Conservation (phyloP, 371 early-diverging fungal species). For the Rhizomucor miehei region DNA sequence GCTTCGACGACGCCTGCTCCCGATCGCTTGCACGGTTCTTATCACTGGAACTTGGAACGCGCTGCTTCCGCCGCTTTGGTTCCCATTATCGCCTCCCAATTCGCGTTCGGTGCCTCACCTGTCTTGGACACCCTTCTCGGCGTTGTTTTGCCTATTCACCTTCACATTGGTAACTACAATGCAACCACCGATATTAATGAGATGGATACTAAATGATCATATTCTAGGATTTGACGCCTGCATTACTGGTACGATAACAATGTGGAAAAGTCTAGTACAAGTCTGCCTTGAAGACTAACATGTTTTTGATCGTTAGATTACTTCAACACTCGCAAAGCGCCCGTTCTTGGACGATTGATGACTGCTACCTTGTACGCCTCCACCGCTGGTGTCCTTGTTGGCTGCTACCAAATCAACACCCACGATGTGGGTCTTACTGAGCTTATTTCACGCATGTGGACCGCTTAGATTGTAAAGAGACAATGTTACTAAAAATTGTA, state of each 20-base stretch:
- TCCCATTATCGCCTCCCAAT: conserved; percentile 76
- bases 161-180: conserved; percentile 70
- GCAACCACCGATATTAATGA: background rate
- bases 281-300: background rate
- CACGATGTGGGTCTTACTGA: conserved; percentile 93
- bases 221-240: conserved; percentile 54
- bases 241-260: conserved; percentile 40
- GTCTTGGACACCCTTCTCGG: conserved; percentile 87
- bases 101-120: conserved; percentile 78
- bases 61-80: conserved; percentile 70
- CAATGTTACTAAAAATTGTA: background rate
- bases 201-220: conserved; percentile 1
- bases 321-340: conserved; percentile 70
- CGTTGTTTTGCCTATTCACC: conserved; percentile 86
- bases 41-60: conserved; percentile 92
- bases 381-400: conserved; percentile 78
- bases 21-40: conserved; percentile 48
- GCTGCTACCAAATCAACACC: conserved; percentile 93
- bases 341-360: conserved; percentile 59
- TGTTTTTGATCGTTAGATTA: conserved; percentile 63
- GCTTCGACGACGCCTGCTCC: conserved; percentile 25
- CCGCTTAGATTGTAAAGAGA: conserved; percentile 46
- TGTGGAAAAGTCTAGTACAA: background rate
- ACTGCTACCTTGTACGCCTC: conserved; percentile 61
- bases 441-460: conserved; percentile 80